A percentile compares a stretch with the other conserved stretches of the same genome.
Conservation (phyloP, 306 rosid genomes). For the Gillenia trifoliata region DNA sequence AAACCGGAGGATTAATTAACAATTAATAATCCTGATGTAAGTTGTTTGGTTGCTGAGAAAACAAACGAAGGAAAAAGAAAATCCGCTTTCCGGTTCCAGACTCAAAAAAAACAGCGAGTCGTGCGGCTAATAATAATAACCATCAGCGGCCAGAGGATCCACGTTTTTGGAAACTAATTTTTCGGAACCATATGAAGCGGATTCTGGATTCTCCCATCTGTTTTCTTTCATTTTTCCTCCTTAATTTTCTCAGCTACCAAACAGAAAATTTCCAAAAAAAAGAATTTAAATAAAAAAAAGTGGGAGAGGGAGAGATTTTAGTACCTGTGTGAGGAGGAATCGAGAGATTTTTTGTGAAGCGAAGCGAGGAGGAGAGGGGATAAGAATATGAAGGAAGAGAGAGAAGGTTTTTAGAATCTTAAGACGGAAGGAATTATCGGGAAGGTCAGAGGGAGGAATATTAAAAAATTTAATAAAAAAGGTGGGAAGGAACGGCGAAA, state of each 20-base stretch:
- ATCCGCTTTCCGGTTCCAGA: neutral
- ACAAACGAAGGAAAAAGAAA: neutral
- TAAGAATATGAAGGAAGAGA: conserved; percentile 2
- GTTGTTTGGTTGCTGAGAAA: conserved; percentile 6
- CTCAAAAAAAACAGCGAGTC: neutral
- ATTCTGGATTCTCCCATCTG: neutral
- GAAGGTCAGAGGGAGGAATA: conserved; percentile 9
- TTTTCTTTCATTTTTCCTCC: neutral
- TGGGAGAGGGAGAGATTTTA: neutral
- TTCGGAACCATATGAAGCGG: neutral
- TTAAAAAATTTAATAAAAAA: conserved; percentile 17
- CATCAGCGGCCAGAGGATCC: neutral
- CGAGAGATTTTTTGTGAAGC: neutral
- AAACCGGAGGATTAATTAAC: neutral
- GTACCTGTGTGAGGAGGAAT: conserved; percentile 28
- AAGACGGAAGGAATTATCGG: conserved; percentile 24
- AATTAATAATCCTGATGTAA: neutral
- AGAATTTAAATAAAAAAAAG: neutral
- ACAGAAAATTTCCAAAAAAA: conserved; percentile 1
- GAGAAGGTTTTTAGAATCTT: conserved; percentile 33
- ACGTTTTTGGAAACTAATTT: neutral
- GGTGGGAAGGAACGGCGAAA: conserved; percentile 49
- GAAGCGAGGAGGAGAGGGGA: neutral
- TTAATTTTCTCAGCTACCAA: conserved; percentile 18
- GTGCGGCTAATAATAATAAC: neutral